Percentiles rank a stretch among this genome's conserved stretches.
These are phyloP conservation scores for Picocystis sp. DNA, from an alignment of 163 green algal genomes.

Conservation along the genomic window DNA sequence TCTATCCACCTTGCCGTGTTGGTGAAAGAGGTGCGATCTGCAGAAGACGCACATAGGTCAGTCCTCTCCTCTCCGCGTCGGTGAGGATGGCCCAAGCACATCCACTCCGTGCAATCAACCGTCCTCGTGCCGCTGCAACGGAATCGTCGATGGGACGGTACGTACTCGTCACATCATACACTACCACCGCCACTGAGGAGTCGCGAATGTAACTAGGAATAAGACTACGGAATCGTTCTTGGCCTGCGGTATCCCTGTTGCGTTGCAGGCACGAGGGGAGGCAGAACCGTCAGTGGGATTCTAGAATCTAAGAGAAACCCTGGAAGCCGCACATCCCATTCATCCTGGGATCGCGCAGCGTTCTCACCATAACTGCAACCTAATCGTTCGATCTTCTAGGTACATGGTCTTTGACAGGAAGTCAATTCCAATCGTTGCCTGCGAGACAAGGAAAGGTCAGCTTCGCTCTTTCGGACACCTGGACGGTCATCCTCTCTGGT, in stretches of 20 bases:
- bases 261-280: not conserved
- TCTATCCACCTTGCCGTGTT: constrained; percentile 93
- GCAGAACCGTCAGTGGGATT: not conserved
- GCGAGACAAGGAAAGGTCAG: constrained; percentile 9
- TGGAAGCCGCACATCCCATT: not conserved
- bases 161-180: constrained; percentile 96
- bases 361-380: constrained; percentile 90
- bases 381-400: constrained; percentile 91
- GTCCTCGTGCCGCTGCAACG: no score
- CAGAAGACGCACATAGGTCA: not conserved
- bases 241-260: constrained; percentile 86
- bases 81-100: no score
- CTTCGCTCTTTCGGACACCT: no score
- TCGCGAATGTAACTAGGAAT: constrained; percentile 98
- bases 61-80: no score
- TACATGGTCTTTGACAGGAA: constrained; percentile 99
- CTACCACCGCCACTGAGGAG: constrained; percentile 90
- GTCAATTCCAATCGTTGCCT: constrained; percentile 99
- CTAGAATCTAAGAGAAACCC: no score
- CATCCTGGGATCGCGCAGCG: not conserved
- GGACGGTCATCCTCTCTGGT: no score
- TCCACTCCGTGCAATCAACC: no score
- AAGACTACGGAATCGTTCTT: constrained; percentile 91
- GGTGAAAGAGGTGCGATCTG: constrained; percentile 85
- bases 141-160: not conserved